A percentile compares a stretch with the other conserved stretches of the same genome.
Conservation (phyloP, 2,329 filamentous ascomycete species). For the Colletotrichum sp. region DNA sequence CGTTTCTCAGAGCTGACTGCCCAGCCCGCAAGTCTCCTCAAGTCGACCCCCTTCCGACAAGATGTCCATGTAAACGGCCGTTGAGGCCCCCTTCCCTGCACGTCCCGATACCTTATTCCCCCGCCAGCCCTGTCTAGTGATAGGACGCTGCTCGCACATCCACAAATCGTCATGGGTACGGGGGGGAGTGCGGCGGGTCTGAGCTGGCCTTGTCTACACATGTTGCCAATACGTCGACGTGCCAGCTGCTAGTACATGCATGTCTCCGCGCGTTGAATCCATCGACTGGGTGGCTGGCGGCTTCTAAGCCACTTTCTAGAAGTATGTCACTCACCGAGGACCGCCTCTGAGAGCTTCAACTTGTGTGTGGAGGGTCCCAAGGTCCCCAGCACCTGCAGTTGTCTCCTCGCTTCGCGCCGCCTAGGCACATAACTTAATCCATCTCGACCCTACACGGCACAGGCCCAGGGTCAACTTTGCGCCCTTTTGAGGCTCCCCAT, state of each 20-base stretch:
- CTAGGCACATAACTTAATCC: constrained; percentile 10
- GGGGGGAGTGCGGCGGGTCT: constrained; percentile 6
- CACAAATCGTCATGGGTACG: constrained; percentile 2
- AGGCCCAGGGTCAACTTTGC: neutral
- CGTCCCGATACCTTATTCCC: constrained; percentile 3
- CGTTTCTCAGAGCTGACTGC: constrained; percentile 13
- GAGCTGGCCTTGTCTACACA: constrained; percentile 6
- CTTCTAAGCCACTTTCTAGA: constrained; percentile 22
- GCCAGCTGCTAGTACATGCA: constrained; percentile 6
- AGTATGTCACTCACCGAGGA: constrained; percentile 16
- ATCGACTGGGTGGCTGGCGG: constrained; percentile 15
- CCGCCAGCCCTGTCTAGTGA: constrained; percentile 18
- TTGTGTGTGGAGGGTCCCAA: neutral
- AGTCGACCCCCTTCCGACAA: neutral
- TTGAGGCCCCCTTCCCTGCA: constrained; percentile 10
- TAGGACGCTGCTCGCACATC: constrained; percentile 1
- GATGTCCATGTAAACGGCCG: neutral
- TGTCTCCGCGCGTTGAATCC: constrained; percentile 5
- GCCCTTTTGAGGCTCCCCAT: constrained; percentile 19
- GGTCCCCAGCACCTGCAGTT: constrained; percentile 11
- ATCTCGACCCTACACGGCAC: constrained; percentile 5
- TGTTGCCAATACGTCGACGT: neutral
- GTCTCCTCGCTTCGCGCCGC: constrained; percentile 17
- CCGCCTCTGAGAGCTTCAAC: constrained; percentile 3
- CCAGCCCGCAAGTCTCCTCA: constrained; percentile 11